A percentile compares a stretch with the other conserved stretches of the same genome.
Evolutionary conservation across 202 grass and related monocot genomes (phyloP).

Genomic region (Eragrostis tef): DNA sequence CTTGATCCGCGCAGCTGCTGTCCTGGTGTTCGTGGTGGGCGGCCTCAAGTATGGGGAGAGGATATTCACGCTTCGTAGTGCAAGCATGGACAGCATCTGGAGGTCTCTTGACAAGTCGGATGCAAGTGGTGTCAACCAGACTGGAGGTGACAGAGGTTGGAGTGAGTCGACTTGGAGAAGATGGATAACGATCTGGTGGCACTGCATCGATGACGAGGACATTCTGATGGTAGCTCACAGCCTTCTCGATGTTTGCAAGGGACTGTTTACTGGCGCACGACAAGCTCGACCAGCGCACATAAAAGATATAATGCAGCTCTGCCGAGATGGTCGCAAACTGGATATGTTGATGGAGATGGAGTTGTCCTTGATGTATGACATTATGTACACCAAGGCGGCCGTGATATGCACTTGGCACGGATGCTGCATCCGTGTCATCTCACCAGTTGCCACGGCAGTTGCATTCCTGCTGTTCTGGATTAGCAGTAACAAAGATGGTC

Average conservation of each 20-base stretch:
- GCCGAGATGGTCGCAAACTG: not conserved
- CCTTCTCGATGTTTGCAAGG: constrained; percentile 33
- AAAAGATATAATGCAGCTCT: not conserved
- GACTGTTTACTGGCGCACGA: not conserved
- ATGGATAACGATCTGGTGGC: too few relatives aligned
- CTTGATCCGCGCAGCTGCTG: not conserved
- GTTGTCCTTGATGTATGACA: constrained; percentile 52
- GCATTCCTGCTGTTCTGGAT: constrained; percentile 33
- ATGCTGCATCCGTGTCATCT: not conserved
- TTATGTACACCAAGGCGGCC: constrained; percentile 48
- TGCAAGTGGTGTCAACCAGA: too few relatives aligned
- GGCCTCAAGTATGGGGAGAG: constrained; percentile 47
- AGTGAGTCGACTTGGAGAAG: not conserved
- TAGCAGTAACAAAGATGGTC: not conserved
- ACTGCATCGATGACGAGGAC: not conserved
- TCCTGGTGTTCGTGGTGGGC: constrained; percentile 39
- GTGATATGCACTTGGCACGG: constrained; percentile 18
- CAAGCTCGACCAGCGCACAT: not conserved
- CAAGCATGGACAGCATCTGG: constrained; percentile 41
- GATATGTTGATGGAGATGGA: constrained; percentile 45
- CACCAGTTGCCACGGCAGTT: not conserved
- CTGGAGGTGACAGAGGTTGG: too few relatives aligned
- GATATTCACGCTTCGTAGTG: constrained; percentile 33
- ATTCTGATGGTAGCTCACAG: constrained; percentile 11
- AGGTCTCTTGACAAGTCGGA: not conserved